A percentile compares a stretch with the other conserved stretches of the same genome.
Evolutionary conservation across 805 yeast genomes (phyloP).

Genomic region (Lachancea thermotolerans): DNA sequence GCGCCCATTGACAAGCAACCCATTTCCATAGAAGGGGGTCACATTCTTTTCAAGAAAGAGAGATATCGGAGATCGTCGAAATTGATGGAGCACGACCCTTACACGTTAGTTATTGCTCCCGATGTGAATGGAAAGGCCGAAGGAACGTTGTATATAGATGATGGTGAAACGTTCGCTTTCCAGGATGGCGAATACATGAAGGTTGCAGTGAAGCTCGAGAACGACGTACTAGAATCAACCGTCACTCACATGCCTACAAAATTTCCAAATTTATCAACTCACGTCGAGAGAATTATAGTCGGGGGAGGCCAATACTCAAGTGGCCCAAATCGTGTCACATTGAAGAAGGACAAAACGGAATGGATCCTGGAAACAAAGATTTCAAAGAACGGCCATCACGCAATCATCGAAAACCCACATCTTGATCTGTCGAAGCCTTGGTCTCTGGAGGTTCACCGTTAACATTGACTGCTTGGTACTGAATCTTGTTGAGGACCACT

Average conservation of each 20-base stretch:
- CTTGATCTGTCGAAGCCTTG: not conserved
- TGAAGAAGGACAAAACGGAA: not conserved
- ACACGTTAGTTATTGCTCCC: constrained; percentile 61
- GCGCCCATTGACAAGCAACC: constrained; percentile 62
- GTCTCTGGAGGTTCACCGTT: not conserved
- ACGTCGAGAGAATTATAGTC: constrained; percentile 50
- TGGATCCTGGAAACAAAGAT: not conserved
- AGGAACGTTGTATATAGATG: constrained; percentile 71
- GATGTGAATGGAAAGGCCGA: constrained; percentile 43
- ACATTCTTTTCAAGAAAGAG: constrained; percentile 58
- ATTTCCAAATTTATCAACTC: constrained; percentile 31
- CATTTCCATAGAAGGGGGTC: constrained; percentile 70
- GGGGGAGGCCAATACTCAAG: constrained; percentile 31
- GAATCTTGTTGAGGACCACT: not conserved
- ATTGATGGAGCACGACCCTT: constrained; percentile 74
- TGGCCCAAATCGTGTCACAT: not conserved
- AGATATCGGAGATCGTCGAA: constrained; percentile 75
- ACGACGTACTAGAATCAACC: constrained; percentile 29
- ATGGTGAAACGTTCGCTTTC: constrained; percentile 67
- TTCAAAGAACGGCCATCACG: not conserved
- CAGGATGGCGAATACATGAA: constrained; percentile 43
- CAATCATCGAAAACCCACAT: constrained; percentile 2
- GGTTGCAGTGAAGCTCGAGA: constrained; percentile 35
- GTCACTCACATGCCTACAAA: constrained; percentile 23
- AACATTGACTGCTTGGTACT: not conserved